phyloP scores from a whole-genome alignment of 805 yeast genomes.

The Wickerhamiella australiensis region DNA sequence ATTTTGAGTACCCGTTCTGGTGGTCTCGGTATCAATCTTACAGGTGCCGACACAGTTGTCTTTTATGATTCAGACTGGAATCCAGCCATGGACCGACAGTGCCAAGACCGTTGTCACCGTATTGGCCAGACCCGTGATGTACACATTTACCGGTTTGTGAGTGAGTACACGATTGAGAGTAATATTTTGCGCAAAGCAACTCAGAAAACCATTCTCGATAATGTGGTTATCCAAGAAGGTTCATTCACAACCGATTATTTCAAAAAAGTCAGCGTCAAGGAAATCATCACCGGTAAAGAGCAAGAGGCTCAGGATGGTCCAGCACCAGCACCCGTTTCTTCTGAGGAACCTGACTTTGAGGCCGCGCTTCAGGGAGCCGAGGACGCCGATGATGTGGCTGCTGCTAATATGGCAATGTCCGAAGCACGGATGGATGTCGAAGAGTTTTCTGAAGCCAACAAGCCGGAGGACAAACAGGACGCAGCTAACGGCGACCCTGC shows the following conservation, averaged over 20 bases:
- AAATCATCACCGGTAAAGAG: constrained; percentile 38
- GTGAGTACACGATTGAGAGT: constrained; percentile 92
- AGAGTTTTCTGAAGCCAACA: constrained; percentile 44
- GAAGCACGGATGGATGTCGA: constrained; percentile 76
- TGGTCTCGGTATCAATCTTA: constrained; percentile 91
- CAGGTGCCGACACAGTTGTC: constrained; percentile 98
- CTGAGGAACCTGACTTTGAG: constrained; percentile 26
- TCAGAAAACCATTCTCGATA: constrained; percentile 85
- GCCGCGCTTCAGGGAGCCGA: constrained; percentile 80
- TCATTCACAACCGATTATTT: constrained; percentile 96
- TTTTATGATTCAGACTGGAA: constrained; percentile 99
- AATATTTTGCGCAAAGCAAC: constrained; percentile 88
- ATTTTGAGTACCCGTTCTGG: constrained; percentile 94
- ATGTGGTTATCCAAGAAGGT: constrained; percentile 93
- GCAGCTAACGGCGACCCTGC: too few relatives aligned
- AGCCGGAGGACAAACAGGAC: constrained; percentile 16
- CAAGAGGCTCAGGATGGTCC: too few relatives aligned
- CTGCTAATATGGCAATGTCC: constrained; percentile 78
- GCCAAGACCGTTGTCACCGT: constrained; percentile 98
- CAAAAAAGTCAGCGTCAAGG: constrained; percentile 73
- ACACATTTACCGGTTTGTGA: constrained; percentile 89
- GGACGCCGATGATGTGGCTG: constrained; percentile 64
- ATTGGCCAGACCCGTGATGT: constrained; percentile 98
- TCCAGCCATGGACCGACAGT: constrained; percentile 98
- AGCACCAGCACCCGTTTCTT: background rate